Evolutionary conservation across 202 grass and related monocot genomes (phyloP), one percentile per base, ranked within the genome.

Genomic region (Elaeis oleifera): DNA sequence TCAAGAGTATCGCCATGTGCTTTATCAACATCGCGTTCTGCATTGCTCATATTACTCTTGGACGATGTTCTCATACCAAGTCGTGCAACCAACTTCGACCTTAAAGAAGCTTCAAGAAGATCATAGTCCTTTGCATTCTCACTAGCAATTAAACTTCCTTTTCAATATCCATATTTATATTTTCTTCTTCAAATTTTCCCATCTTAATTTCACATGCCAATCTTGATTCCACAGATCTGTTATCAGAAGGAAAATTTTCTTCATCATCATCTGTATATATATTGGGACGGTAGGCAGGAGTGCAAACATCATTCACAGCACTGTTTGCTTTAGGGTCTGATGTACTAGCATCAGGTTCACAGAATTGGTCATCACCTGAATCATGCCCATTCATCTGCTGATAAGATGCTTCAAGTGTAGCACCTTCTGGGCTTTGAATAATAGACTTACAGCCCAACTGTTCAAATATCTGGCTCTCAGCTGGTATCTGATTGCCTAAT

Each of bases 21-120:
- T 76, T 77, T 65, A 50, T 73, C 71, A 84, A 62, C 23, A 58
- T 74, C 63, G 64, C 61, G 20, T 59, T 82, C 85, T 68, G 74
- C 76, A 60, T 72, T 53, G 20, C 66, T 74, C 49, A 78, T 80
- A 67, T 67, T 57, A 78, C 23, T 62, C 71, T 78, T 84, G 50
- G 71, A 53, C 50, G 53, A 67, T 59, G 79, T 51, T 76, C 85
- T 92, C 72, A 79, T 84, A 49, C 80, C 61, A 50, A 89, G 86
- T 69, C 72, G 73, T 55, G 90, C 85, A 7, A 99, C 88, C 64
- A 99, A 77, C 58, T 74, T 81, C 67, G 94, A 99, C 69, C 94
- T 92, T 66, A 99, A 79, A 68, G 80, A 83, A 80, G 85, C 94
- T 89, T 99, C 88, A 78, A 95, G 79, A 71, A 85, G 87, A 51